phyloP scores from a whole-genome alignment of 208 protist species.

The Tritrichomonas musculus region DNA sequence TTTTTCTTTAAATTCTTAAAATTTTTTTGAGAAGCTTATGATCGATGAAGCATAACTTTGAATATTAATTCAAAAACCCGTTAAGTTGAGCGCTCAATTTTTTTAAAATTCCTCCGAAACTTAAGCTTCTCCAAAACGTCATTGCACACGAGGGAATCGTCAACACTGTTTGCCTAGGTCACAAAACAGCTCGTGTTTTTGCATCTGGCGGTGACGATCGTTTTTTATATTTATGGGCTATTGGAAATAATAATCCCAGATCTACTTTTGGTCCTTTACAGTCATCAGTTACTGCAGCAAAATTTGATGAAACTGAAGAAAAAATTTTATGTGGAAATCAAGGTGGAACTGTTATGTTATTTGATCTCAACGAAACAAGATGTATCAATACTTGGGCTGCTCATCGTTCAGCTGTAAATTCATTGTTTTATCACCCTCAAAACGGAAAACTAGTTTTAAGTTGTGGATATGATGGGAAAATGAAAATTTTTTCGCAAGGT shows the following conservation, averaged over 20 bases:
- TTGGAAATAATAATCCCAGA: constrained; percentile 2
- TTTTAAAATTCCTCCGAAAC: background rate
- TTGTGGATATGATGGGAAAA: constrained; percentile 31
- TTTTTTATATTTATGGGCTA: background rate
- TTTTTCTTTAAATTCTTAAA: no score
- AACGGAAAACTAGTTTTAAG: background rate
- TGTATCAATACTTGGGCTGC: background rate
- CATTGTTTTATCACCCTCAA: background rate
- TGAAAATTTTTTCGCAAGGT: background rate
- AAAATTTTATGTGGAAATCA: background rate
- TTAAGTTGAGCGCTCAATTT: no score
- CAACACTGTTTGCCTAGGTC: background rate
- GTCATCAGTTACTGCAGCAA: background rate
- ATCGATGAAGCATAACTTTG: no score
- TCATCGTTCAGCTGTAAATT: background rate
- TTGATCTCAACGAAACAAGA: background rate
- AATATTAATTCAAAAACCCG: no score
- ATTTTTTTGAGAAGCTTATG: no score
- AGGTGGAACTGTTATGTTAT: background rate
- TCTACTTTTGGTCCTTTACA: constrained; percentile 1
- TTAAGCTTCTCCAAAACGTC: background rate
- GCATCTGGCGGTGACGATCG: background rate
- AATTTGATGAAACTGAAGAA: background rate
- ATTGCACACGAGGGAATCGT: background rate
- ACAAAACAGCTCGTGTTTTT: background rate